Evolutionary conservation across 352 stramenopile genomes (phyloP).

Genomic region (Pythium sukuiense): DNA sequence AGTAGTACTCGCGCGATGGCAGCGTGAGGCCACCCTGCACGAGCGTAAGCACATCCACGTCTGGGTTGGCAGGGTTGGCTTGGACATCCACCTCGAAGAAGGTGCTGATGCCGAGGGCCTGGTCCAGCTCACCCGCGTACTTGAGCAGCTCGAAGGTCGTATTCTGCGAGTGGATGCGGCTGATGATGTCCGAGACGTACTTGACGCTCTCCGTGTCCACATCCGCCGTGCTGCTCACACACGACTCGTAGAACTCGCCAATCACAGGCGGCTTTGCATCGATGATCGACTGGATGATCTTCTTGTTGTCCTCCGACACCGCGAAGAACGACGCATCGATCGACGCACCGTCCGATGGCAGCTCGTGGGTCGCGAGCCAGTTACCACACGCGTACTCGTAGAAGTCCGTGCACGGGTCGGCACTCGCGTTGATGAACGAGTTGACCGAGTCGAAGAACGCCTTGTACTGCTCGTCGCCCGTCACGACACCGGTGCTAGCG

Average conservation of each 20-base stretch:
- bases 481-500: background rate
- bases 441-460: conserved; percentile 47
- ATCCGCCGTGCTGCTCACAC: conserved; percentile 36
- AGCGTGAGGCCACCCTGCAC: conserved; percentile 60
- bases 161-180: conserved; percentile 38
- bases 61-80: conserved; percentile 47
- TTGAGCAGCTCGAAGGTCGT: conserved; percentile 43
- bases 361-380: conserved; percentile 58
- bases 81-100: conserved; percentile 55
- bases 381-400: conserved; percentile 74
- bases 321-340: conserved; percentile 64
- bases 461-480: conserved; percentile 24
- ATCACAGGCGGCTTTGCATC: conserved; percentile 54
- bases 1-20: conserved; percentile 65
- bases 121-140: conserved; percentile 44
- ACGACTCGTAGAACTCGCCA: conserved; percentile 57
- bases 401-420: conserved; percentile 75
- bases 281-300: conserved; percentile 54
- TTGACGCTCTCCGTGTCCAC: conserved; percentile 40
- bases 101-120: conserved; percentile 42
- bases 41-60: conserved; percentile 45
- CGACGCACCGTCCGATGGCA: conserved; percentile 41
- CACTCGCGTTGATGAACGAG: conserved; percentile 47
- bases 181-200: conserved; percentile 42
- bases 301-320: conserved; percentile 49